Percentiles rank a stretch among this genome's conserved stretches.
Conservation (phyloP, 495 filamentous ascomycete genomes). For the Chaetomidium leptoderma region DNA sequence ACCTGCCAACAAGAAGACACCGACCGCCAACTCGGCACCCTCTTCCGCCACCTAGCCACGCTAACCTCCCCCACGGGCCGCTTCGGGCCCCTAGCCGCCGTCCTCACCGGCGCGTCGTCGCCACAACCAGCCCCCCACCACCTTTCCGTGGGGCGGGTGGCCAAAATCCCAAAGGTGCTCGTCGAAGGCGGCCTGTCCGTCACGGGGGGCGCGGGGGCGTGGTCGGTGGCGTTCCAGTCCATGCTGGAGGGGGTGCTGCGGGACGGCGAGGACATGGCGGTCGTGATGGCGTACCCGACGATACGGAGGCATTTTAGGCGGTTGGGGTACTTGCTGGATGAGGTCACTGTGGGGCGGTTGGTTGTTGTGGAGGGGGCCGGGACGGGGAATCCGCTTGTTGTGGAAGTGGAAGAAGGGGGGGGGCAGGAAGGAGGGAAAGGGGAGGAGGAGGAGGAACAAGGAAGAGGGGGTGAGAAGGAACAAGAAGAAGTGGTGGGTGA, state of each 20-base stretch:
- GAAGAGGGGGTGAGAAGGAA: not conserved
- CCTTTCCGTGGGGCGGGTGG: not conserved
- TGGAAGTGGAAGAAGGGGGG: not conserved
- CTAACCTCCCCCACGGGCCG: constrained; percentile 36
- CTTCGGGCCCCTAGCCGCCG: constrained; percentile 38
- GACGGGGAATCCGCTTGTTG: constrained; percentile 36
- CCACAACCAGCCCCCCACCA: not conserved
- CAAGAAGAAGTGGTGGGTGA: not conserved
- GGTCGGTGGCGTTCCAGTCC: constrained; percentile 45
- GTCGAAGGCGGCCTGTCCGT: constrained; percentile 2
- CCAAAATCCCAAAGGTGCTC: constrained; percentile 5
- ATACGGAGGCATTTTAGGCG: constrained; percentile 38
- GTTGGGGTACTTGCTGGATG: constrained; percentile 38
- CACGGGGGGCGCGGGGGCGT: constrained; percentile 29
- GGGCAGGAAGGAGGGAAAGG: not conserved
- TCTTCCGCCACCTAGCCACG: constrained; percentile 33
- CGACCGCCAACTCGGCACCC: constrained; percentile 33
- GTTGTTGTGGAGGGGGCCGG: constrained; percentile 36
- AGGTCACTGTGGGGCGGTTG: constrained; percentile 35
- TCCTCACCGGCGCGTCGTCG: constrained; percentile 7
- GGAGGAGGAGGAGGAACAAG: not conserved
- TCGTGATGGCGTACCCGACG: constrained; percentile 39
- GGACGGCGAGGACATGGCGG: constrained; percentile 46
- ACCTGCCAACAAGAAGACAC: constrained; percentile 22
- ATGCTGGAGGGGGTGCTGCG: constrained; percentile 42